Evolutionary conservation across 441 rosid genomes (phyloP), one percentile per base, ranked within the genome.

Genomic region (Pelargonium fulgidum): DNA sequence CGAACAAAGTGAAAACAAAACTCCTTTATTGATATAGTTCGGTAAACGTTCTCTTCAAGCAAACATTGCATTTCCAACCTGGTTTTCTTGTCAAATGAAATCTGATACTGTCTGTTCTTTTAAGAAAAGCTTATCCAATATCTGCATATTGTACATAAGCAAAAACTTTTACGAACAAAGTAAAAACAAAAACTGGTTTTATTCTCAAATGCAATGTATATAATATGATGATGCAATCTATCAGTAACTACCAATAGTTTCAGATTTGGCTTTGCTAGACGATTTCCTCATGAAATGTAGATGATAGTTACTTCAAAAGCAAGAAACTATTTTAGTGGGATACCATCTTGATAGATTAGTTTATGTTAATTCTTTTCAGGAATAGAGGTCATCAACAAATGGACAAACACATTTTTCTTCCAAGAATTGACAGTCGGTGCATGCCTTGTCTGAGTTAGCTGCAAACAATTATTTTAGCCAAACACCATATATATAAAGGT

Each of bases 371-470:
- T 52, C 59, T 16, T 13, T 52, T 52, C 20, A 14, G 59, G 59
- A 52, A 13, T 14, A 52, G 59, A 52, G 59, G 22, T 14, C 17
- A 16, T 13, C 59, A 52, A 16, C 9, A 52, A 52, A 52, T 52
- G 59, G 59, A 52, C 59, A 52, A 52, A 52, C 59, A 52, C 59
- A 52, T 52, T 52, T 52, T 52, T 17, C 59, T 52, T 52, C 7
- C 20, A 52, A 52, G 59, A 52, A 14, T 14, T 52, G 59, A 52
- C 59, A 52, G 59, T 52, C 14, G 16, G 20, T 14, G 5, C 22
- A 52, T 52, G 59, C 59, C 10, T 16, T 12, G 48, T 36, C 50
- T 39, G 11, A 33, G 17, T 67, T 19, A 52, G 59, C 47, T 68
- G 24, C 69, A 52, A 64, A 8, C 22, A 16, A 52, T 52, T 52